Conservation (phyloP, 2,329 filamentous ascomycete genomes). For the Akanthomyces dipterigenus region DNA sequence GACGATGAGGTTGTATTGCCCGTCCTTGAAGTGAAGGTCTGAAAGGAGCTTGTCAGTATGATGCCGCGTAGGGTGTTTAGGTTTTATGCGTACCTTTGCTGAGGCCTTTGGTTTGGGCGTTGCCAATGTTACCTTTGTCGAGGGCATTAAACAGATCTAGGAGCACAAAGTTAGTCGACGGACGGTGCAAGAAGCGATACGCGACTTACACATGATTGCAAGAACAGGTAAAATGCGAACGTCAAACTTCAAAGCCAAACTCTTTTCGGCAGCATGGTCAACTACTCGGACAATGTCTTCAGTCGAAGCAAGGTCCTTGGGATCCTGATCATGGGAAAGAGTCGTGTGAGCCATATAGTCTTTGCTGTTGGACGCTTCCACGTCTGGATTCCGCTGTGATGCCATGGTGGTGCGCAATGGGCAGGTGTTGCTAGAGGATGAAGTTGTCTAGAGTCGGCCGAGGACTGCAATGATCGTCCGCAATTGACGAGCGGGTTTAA, state of each 20-base stretch:
- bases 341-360: neutral
- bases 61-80: constrained; percentile 35
- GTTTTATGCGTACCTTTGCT: constrained; percentile 25
- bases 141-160: constrained; percentile 41
- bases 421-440: neutral
- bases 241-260: constrained; percentile 49
- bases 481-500: neutral
- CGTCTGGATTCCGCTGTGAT: neutral
- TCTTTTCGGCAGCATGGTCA: constrained; percentile 39
- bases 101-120: constrained; percentile 49
- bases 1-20: constrained; percentile 65
- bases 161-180: neutral
- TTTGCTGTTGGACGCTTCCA: constrained; percentile 7
- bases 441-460: neutral
- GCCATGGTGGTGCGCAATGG: neutral
- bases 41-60: constrained; percentile 28
- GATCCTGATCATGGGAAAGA: constrained; percentile 12
- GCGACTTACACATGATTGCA: constrained; percentile 42
- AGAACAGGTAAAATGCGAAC: constrained; percentile 46
- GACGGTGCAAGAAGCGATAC: neutral
- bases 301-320: constrained; percentile 7
- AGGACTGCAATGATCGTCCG: neutral
- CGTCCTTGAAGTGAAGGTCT: constrained; percentile 45
- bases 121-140: constrained; percentile 38
- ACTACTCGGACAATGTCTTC: constrained; percentile 24